These are phyloP conservation scores for Collybia mongolica DNA, from an alignment of 768 basidiomycete genomes.

Conservation along the genomic window DNA sequence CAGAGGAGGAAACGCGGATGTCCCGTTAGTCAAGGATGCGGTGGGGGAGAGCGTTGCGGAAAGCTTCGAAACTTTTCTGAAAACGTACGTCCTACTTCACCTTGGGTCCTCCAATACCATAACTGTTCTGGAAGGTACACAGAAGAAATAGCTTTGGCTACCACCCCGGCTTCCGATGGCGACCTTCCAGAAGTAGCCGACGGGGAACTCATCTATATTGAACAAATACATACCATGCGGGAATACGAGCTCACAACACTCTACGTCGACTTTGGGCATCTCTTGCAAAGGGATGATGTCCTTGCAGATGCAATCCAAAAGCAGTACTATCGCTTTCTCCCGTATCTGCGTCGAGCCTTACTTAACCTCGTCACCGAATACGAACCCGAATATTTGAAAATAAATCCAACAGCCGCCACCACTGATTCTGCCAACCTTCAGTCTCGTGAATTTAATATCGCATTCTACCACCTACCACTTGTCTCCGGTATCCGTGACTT, in stretches of 20 bases:
- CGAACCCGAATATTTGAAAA: conserved; percentile 93
- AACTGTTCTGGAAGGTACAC: conserved; percentile 62
- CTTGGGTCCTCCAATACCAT: not conserved
- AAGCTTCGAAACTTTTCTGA: conserved; percentile 88
- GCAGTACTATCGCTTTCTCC: conserved; percentile 96
- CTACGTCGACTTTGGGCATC: conserved; percentile 93
- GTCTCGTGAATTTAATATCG: conserved; percentile 91
- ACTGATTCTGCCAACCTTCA: conserved; percentile 86
- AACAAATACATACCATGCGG: conserved; percentile 94
- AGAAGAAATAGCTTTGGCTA: conserved; percentile 73
- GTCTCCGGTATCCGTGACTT: conserved; percentile 94
- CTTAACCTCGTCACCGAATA: conserved; percentile 86
- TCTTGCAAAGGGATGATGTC: conserved; percentile 87
- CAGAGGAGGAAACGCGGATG: conserved; percentile 56
- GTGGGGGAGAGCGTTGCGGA: conserved; percentile 95
- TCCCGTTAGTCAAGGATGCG: conserved; percentile 88
- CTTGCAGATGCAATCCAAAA: conserved; percentile 91
- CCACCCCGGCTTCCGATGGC: conserved; percentile 78
- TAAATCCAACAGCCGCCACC: conserved; percentile 86
- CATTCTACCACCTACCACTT: conserved; percentile 92
- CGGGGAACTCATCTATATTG: conserved; percentile 78
- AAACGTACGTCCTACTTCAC: conserved; percentile 60
- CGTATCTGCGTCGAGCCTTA: conserved; percentile 89
- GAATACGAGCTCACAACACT: conserved; percentile 94
- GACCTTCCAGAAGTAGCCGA: conserved; percentile 52